Conservation (phyloP, 2,329 filamentous ascomycete genomes). For the Stagonosporopsis tanaceti region DNA sequence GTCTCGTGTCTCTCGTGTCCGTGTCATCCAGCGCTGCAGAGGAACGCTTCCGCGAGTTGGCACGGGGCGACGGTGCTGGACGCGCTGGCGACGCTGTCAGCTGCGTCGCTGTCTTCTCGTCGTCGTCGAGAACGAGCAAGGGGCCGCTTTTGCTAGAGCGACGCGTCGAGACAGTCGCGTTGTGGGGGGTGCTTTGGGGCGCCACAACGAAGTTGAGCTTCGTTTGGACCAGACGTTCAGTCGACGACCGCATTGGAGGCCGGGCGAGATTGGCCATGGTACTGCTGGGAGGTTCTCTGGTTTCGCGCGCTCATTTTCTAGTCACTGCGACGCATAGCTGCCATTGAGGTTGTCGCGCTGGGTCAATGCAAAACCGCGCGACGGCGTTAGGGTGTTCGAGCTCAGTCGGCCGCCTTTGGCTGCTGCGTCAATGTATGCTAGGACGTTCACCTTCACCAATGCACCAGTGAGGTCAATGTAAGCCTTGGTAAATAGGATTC, state of each 20-base stretch:
- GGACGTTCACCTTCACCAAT: slow-evolving; percentile 18
- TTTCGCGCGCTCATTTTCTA: slow-evolving; percentile 40
- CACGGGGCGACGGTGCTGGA: slow-evolving; percentile 32
- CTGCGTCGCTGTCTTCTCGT: slow-evolving; percentile 31
- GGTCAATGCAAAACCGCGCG: slow-evolving; percentile 35
- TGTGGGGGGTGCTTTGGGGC: slow-evolving; percentile 27
- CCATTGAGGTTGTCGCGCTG: slow-evolving; percentile 44
- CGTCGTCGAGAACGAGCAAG: slow-evolving; percentile 31
- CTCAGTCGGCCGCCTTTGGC: slow-evolving; percentile 32
- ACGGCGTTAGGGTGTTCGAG: slow-evolving; percentile 39
- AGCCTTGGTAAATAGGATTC: slow-evolving; percentile 24
- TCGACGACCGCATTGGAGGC: slow-evolving; percentile 41
- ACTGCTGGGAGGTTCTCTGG: slow-evolving; percentile 29
- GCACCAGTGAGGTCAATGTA: slow-evolving; percentile 22
- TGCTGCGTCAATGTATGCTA: slow-evolving; percentile 10
- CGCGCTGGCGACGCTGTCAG: slow-evolving; percentile 18
- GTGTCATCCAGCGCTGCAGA: slow-evolving; percentile 38
- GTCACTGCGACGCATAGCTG: slow-evolving; percentile 30
- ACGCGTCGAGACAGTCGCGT: slow-evolving; percentile 37
- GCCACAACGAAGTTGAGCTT: slow-evolving; percentile 40
- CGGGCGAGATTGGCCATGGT: slow-evolving; percentile 39
- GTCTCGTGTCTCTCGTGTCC: slow-evolving; percentile 38
- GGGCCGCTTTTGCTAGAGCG: slow-evolving; percentile 36
- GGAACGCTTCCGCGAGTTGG: slow-evolving; percentile 42
- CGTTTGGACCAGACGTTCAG: slow-evolving; percentile 40